A percentile compares a stretch with the other conserved stretches of the same genome.
Conservation (phyloP, 768 basidiomycete species). For the Mycena belliarum region DNA sequence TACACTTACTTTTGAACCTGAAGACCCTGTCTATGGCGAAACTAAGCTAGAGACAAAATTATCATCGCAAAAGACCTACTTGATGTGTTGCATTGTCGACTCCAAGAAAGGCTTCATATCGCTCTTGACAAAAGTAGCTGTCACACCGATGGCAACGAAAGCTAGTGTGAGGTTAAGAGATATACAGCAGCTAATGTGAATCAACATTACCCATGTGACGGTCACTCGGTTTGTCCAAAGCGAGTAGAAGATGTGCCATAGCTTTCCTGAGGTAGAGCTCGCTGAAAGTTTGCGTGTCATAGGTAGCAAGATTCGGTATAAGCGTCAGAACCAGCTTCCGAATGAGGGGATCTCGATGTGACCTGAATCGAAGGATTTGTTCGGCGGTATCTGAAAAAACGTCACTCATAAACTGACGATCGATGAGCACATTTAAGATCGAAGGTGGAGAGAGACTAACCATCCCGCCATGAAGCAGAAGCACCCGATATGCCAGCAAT, state of each 20-base stretch:
- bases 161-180: constrained; percentile 46
- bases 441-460: constrained; percentile 59
- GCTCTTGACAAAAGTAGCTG: constrained; percentile 86
- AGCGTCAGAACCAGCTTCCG: constrained; percentile 94
- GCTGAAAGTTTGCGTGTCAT: constrained; percentile 90
- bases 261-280: constrained; percentile 90
- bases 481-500: constrained; percentile 85
- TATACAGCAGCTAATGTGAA: constrained; percentile 13
- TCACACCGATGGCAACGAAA: constrained; percentile 95
- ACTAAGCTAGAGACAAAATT: not conserved
- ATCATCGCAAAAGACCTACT: constrained; percentile 29
- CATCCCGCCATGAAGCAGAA: constrained; percentile 92
- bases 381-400: constrained; percentile 87
- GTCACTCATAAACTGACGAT: constrained; percentile 79
- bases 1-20: constrained; percentile 74
- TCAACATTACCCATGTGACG: constrained; percentile 66
- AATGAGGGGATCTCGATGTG: constrained; percentile 84
- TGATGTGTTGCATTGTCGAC: constrained; percentile 85
- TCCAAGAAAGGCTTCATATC: constrained; percentile 97
- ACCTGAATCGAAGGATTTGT: constrained; percentile 84
- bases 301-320: constrained; percentile 92
- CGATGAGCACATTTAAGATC: too few relatives aligned
- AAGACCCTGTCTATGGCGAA: constrained; percentile 53
- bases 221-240: constrained; percentile 87
- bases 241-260: constrained; percentile 88